phyloP scores from a whole-genome alignment of 768 basidiomycete genomes.

The Leccinum rimulosum region DNA sequence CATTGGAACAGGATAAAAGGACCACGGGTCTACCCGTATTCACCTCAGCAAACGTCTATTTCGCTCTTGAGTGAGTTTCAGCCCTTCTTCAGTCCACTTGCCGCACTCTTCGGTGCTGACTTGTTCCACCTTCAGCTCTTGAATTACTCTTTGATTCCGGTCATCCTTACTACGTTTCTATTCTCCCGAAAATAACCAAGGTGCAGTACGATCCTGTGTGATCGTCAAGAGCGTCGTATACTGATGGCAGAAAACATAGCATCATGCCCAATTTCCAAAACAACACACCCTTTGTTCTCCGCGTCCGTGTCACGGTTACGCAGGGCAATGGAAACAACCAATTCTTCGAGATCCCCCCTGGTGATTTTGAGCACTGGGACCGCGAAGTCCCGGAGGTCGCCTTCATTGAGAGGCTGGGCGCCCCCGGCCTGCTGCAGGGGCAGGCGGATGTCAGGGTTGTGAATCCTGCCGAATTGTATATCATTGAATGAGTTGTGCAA shows the following conservation, averaged over 20 bases:
- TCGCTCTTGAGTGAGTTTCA: not conserved
- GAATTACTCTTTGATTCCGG: not conserved
- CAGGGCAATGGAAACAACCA: accelerated
- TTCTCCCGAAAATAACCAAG: not conserved
- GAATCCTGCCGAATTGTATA: no score
- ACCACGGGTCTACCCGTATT: not conserved
- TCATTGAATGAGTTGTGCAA: no score
- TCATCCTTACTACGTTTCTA: not conserved
- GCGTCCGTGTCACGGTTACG: not conserved
- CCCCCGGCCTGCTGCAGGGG: no score
- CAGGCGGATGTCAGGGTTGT: no score
- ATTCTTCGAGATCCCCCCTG: accelerated
- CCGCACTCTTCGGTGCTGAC: not conserved
- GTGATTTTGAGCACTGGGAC: accelerated
- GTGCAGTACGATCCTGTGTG: not conserved
- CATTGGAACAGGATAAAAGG: not conserved
- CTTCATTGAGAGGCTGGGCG: no score
- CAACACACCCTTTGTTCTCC: accelerated
- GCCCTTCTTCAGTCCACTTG: not conserved
- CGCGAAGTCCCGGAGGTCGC: not conserved
- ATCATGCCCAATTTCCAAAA: not conserved
- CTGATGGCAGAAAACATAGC: not conserved
- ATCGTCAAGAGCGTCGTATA: not conserved
- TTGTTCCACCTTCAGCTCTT: not conserved
- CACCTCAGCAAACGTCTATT: not conserved